Base-by-base conservation (phyloP, 1,284 basidiomycete species). In the Puccinia brachypodii region DNA sequence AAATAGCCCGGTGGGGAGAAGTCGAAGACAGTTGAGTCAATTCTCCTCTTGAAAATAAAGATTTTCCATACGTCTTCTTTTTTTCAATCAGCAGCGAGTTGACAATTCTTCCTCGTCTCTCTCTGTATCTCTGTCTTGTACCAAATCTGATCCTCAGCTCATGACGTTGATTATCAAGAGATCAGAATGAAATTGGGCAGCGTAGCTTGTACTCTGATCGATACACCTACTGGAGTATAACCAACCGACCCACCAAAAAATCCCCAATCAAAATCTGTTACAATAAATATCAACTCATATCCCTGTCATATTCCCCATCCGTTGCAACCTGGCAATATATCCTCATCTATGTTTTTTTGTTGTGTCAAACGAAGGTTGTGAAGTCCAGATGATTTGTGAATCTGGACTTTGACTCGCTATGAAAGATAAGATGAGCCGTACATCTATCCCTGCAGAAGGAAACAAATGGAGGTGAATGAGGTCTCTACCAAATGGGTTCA, bases 1-100 rank as follows among this genome's bases (percentile, higher is more conserved):
- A 99, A 88, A 98, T 98, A 83, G 91, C 96, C 87, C 89, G 91
- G 74, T 99, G 97, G 97, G 97, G 97, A 33, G 95, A 97, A 87
- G 97, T 99, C 0, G 97, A 99, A 88, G 97, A 99, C 87, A 94
- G 95, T 97, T 85, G 16, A 81, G 78, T 33, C 22, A n/a, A 28
- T 9, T 44, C 31, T 38, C 56, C 36, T n/a, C 13, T n/a, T n/a
- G n/a, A n/a, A n/a, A n/a, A n/a, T n/a, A n/a, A 33, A 8, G 28
- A 40, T 42, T 16, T 42, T 1, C n/a, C n/a, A 22, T 36, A 16
- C 36, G 8, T 22, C 33, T 33, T 0, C 22, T 28, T 40, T 9
- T 40, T 60, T 7, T n/a, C 64, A 40, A 44, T n/a, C n/a, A n/a
- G n/a, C n/a, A n/a, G n/a, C n/a, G n/a, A n/a, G n/a, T n/a, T n/a